A percentile compares a stretch with the other conserved stretches of the same genome.
Evolutionary conservation across 805 yeast genomes (phyloP).

Genomic region (Brettanomyces bruxellensis): DNA sequence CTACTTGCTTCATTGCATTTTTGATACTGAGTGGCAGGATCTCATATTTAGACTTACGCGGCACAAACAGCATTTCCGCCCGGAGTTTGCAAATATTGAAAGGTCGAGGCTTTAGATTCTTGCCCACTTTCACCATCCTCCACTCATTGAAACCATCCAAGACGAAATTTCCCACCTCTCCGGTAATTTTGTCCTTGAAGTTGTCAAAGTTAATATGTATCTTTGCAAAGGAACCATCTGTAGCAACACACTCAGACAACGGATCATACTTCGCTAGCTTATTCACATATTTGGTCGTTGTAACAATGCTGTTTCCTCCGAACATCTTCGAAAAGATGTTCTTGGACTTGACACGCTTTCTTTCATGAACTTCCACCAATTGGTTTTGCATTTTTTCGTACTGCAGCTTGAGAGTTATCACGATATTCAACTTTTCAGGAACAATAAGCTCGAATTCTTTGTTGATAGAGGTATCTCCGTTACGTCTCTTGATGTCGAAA

Average conservation of each 20-base stretch:
- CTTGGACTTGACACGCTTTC: constrained; percentile 27
- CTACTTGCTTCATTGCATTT: constrained; percentile 36
- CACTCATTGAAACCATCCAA: constrained; percentile 76
- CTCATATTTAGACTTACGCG: constrained; percentile 52
- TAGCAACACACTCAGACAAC: constrained; percentile 60
- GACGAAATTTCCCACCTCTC: constrained; percentile 40
- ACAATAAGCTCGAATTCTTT: constrained; percentile 78
- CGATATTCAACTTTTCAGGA: constrained; percentile 50
- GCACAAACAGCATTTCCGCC: constrained; percentile 60
- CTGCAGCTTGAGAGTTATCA: constrained; percentile 62
- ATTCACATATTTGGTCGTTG: constrained; percentile 44
- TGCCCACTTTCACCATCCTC: constrained; percentile 37
- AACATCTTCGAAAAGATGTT: constrained; percentile 22
- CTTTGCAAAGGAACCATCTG: constrained; percentile 85
- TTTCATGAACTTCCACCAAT: constrained; percentile 53
- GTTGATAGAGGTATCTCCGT: constrained; percentile 30
- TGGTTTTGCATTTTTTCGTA: constrained; percentile 43
- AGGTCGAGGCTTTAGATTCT: constrained; percentile 33
- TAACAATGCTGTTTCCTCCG: constrained; percentile 33
- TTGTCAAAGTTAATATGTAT: constrained; percentile 57
- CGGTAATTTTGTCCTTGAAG: constrained; percentile 46
- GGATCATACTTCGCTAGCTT: constrained; percentile 41
- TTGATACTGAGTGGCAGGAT: constrained; percentile 62
- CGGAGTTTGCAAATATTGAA: constrained; percentile 58
- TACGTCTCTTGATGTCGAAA: constrained; percentile 24